These are phyloP conservation scores for Fraxinus baroniana DNA, from an alignment of 305 asterid species.

Conservation along the genomic window DNA sequence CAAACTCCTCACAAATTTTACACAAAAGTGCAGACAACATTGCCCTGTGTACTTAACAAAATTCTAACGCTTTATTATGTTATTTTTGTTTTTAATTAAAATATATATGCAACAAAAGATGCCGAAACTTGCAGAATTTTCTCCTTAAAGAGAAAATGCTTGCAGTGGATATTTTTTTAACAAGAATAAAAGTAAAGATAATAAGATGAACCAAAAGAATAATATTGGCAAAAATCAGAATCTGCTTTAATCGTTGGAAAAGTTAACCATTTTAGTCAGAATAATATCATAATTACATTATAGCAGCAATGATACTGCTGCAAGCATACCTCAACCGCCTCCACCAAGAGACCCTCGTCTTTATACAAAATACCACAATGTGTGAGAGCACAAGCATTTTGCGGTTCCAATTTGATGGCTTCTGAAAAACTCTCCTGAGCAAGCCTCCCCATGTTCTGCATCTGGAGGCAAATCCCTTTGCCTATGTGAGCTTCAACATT, in stretches of 20 bases:
- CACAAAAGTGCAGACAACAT: neutral
- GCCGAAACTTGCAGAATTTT: neutral
- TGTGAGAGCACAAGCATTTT: slow-evolving; percentile 92
- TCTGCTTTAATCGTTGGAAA: slow-evolving; percentile 7
- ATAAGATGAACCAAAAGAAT: neutral
- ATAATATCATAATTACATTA: neutral
- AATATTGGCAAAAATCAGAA: neutral
- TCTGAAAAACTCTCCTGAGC: slow-evolving; percentile 90
- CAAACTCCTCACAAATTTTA: neutral
- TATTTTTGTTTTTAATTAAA: neutral
- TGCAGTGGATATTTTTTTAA: neutral
- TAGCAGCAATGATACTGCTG: neutral
- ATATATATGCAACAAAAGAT: neutral
- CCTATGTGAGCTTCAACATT: slow-evolving; percentile 89
- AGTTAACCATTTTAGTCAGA: neutral
- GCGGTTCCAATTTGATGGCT: slow-evolving; percentile 80
- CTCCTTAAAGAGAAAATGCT: neutral
- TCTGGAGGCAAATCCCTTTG: slow-evolving; percentile 92
- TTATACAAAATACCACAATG: slow-evolving; percentile 87
- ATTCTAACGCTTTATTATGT: neutral
- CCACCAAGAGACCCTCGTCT: slow-evolving; percentile 89
- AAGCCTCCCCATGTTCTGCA: slow-evolving; percentile 78
- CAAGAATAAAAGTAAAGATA: neutral
- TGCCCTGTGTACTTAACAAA: neutral
- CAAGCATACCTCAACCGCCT: slow-evolving; percentile 92